Base-by-base conservation (phyloP, 805 yeast genomes). In the Wickerhamiella nectarea region DNA sequence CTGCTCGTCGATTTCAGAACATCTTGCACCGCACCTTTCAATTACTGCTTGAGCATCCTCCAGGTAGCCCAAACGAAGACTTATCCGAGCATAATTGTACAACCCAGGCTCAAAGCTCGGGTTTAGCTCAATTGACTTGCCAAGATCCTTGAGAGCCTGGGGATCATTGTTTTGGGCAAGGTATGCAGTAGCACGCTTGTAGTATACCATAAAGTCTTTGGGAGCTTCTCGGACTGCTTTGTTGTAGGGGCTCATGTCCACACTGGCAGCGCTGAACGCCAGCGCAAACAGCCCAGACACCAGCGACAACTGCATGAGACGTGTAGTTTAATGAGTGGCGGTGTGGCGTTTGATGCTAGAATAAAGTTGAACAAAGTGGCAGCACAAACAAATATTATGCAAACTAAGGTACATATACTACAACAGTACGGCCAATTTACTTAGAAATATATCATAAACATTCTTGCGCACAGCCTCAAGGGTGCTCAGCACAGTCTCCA, bases 161-260 rank as follows among this genome's bases (percentile, higher is more conserved):
- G 38, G 37, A 21, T 60, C 61, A 24, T 52, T 52, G 17, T 66
- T 65, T 21, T 58, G 47, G 2, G 63, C 56, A 20, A 63, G 52
- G 36, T 57, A 55, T 34, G 63, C 62, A 3, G 61, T 57, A 7
- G 65, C 66, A 14, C 69, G 57, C 47, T 59, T 58, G 52, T 59
- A 65, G 22, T 55, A 49, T 19, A 57, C 56, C 44, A 62, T 38
- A 43, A 52, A 56, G 47, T 57, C 54, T 7, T 42, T 31, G 21
- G 61, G 61, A 19, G 55, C 55, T 4, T 46, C 38, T 18, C 50
- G 38, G 12, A 59, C 50, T 3, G 58, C 61, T 11, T 48, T 46
- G 42, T 60, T 60, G 40, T 53, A 56, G 10, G 38, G 41, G 11
- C 36, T 22, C 29, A 56, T 31, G 29, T 46, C 49, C 9, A 44